Percentiles rank a stretch among this genome's conserved stretches.
Evolutionary conservation across 2,329 filamentous ascomycete species (phyloP).

Genomic region (Ilyonectria robusta): DNA sequence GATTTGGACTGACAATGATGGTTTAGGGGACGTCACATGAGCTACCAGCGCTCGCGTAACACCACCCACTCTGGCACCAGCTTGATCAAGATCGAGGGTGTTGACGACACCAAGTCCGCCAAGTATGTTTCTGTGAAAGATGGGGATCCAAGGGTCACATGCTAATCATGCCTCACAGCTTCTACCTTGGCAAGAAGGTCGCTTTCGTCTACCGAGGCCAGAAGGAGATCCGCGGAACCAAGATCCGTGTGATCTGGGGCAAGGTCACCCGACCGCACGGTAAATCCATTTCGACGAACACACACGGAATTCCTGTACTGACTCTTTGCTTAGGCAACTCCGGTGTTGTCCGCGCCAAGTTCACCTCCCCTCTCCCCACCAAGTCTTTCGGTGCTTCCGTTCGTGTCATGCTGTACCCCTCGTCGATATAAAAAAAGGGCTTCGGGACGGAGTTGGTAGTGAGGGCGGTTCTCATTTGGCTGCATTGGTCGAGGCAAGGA

Average conservation of each 20-base stretch:
- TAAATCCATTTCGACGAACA: slow-evolving; percentile 61
- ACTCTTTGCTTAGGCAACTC: slow-evolving; percentile 80
- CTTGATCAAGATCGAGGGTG: slow-evolving; percentile 99
- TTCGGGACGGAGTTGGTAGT: slow-evolving; percentile 73
- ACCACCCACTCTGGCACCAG: slow-evolving; percentile 91
- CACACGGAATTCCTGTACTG: slow-evolving; percentile 30
- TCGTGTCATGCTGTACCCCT: slow-evolving; percentile 98
- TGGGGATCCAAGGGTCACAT: slow-evolving; percentile 23
- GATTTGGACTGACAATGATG: slow-evolving; percentile 50
- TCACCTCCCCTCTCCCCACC: slow-evolving; percentile 94
- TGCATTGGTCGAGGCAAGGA: slow-evolving; percentile 72
- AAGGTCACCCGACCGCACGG: slow-evolving; percentile 97
- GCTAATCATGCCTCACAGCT: slow-evolving; percentile 64
- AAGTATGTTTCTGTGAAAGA: slow-evolving; percentile 70
- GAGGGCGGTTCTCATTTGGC: slow-evolving; percentile 73
- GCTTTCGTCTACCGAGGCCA: slow-evolving; percentile 98
- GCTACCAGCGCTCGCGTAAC: slow-evolving; percentile 96
- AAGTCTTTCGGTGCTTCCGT: slow-evolving; percentile 97
- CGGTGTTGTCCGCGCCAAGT: slow-evolving; percentile 97
- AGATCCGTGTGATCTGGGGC: slow-evolving; percentile 99
- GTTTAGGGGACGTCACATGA: slow-evolving; percentile 93
- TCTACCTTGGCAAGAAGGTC: slow-evolving; percentile 99
- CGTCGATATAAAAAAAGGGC: slow-evolving; percentile 89
- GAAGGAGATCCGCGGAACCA: slow-evolving; percentile 95
- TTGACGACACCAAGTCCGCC: slow-evolving; percentile 90